Evolutionary conservation across 352 stramenopile genomes (phyloP).

Genomic region (Pilasporangium apinafurcum): DNA sequence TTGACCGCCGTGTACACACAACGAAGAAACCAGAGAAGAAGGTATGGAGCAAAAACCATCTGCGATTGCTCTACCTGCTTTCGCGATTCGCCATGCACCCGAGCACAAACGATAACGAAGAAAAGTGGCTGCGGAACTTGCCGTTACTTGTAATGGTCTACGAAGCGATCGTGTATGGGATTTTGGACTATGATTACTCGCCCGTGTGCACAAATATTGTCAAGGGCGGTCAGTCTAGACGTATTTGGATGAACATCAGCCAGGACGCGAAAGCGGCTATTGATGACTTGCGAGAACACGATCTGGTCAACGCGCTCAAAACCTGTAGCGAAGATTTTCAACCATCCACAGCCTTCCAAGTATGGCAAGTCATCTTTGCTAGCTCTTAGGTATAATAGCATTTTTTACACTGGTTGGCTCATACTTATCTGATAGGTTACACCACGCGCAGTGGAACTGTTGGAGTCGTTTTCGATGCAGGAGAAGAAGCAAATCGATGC

Average conservation of each 20-base stretch:
- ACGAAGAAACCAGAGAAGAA: neutral
- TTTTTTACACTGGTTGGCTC: neutral
- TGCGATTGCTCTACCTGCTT: constrained; percentile 95
- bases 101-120: constrained; percentile 83
- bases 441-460: constrained; percentile 22
- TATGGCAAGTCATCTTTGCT: constrained; percentile 28
- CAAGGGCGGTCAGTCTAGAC: constrained; percentile 77
- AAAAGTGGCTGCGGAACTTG: constrained; percentile 95
- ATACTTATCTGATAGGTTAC: no score
- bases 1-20: constrained; percentile 5
- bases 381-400: constrained; percentile 49
- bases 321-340: constrained; percentile 92
- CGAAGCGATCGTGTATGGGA: constrained; percentile 91
- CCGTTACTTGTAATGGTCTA: constrained; percentile 96
- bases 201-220: constrained; percentile 93
- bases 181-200: constrained; percentile 97
- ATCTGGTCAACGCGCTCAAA: constrained; percentile 93
- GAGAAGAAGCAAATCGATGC: constrained; percentile 56
- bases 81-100: constrained; percentile 93
- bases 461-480: constrained; percentile 22
- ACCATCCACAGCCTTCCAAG: constrained; percentile 94
- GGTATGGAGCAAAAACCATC: constrained; percentile 85
- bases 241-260: constrained; percentile 93
- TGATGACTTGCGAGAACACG: constrained; percentile 93
- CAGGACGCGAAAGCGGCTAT: constrained; percentile 95